Evolutionary conservation across 2,329 filamentous ascomycete genomes (phyloP), one percentile per base, ranked within the genome.

Genomic region (Penicillium palitans): DNA sequence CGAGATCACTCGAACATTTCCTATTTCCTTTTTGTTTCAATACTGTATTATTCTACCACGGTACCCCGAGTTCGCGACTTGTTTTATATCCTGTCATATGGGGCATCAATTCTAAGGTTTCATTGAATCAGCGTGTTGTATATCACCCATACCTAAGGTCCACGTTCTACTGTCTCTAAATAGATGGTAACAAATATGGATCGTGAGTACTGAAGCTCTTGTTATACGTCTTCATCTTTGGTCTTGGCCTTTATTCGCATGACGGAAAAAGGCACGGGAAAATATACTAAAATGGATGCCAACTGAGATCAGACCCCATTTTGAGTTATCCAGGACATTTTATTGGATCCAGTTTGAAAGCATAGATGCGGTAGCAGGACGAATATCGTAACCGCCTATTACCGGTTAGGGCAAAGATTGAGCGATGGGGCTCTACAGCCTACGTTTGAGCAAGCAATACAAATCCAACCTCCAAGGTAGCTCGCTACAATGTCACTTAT

Each of bases 71-170:
- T 63, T 54, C 57, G 66, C 65, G 63, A 61, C 53, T 62, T 65
- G 59, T 68, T 66, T 59, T 67, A 70, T 70, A 69, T 69, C 61
- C 66, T 68, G 66, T 67, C 65, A 67, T 65, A 65, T 64, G 61
- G 61, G 59, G 55, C 63, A 62, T 60, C 56, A 60, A 47, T 54
- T 61, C 52, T 25, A 59, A 57, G 49, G 9, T 52, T 59, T 50
- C 41, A 44, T 45, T 42, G 42, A 7, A 52, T 25, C 19, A 45
- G 27, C 25, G 50, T 52, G 37, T 33, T 24, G 17, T 21, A 6
- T 6, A 25, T 25, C 5, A 35, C 24, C n/a, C 17, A 33, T 33
- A 33, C 5, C 31, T 5, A 13, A 6, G n/a, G 25, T 3, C 8
- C 15, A 25, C 15, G 9, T 48, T n/a, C 9, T 48, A 25, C 29